Percentiles rank a stretch among this genome's conserved stretches.
These are phyloP conservation scores for Podila epigama DNA, from an alignment of 192 early-diverging fungal genomes.

Conservation along the genomic window DNA sequence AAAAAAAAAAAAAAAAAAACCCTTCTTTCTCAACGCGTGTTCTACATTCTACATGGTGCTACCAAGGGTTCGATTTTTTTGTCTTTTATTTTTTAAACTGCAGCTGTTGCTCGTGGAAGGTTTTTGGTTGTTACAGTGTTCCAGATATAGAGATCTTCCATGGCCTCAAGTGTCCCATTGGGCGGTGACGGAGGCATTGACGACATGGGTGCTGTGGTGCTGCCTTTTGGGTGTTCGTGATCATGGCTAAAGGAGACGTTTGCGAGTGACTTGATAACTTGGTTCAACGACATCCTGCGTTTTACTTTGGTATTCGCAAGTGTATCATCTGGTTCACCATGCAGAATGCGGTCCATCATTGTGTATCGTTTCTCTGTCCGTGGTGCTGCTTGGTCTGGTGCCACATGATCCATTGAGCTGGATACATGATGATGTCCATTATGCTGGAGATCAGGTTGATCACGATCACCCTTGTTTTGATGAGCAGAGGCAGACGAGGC, in stretches of 20 bases:
- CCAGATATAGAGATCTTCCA: conserved; percentile 29
- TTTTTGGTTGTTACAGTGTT: conserved; percentile 33
- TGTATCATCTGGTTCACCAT: neutral
- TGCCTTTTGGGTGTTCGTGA: neutral
- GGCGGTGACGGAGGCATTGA: neutral
- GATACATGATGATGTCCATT: too few species aligned
- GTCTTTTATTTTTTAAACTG: neutral
- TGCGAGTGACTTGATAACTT: conserved; percentile 20
- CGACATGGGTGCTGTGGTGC: neutral
- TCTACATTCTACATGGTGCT: too few species aligned
- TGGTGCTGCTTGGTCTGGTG: neutral
- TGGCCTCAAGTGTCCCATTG: neutral
- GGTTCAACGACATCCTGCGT: conserved; percentile 26
- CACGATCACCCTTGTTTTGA: neutral
- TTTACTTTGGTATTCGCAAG: conserved; percentile 9
- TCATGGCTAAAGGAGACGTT: conserved; percentile 1
- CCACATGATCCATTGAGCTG: too few species aligned
- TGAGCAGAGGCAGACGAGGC: too few species aligned
- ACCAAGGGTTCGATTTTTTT: too few species aligned
- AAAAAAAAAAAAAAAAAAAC: too few species aligned
- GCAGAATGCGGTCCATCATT: neutral
- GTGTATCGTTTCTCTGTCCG: neutral
- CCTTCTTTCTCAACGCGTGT: too few species aligned
- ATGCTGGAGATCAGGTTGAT: too few species aligned
- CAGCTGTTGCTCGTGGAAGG: neutral